phyloP scores from a whole-genome alignment of 1,284 basidiomycete genomes.

The Ganoderma leucocontextum region DNA sequence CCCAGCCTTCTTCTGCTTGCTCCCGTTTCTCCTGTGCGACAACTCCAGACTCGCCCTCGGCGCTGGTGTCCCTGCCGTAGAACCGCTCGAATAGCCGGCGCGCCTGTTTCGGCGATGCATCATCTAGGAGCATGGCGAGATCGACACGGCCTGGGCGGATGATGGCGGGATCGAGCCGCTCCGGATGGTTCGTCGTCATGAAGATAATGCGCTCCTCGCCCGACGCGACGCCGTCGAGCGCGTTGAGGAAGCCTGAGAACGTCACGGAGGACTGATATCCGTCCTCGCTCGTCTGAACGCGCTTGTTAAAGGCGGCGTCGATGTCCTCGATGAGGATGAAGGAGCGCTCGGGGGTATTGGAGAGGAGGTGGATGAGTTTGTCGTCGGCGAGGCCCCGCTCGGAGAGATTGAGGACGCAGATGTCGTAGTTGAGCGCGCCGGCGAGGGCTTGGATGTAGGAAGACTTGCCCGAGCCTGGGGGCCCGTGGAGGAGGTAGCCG shows the following conservation, averaged over 20 bases:
- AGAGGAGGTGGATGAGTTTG: conserved; percentile 93
- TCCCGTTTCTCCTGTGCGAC: conserved; percentile 32
- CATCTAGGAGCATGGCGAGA: conserved; percentile 85
- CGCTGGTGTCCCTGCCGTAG: conserved; percentile 62
- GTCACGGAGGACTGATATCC: conserved; percentile 96
- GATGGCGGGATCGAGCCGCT: conserved; percentile 87
- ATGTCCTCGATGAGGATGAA: conserved; percentile 97
- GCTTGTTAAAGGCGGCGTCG: conserved; percentile 96
- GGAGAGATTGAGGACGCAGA: conserved; percentile 95
- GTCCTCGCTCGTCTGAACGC: conserved; percentile 88
- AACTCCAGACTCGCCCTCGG: background rate
- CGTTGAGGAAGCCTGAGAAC: conserved; percentile 97
- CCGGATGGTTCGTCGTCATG: conserved; percentile 98
- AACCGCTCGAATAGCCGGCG: conserved; percentile 85
- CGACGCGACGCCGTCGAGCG: conserved; percentile 96
- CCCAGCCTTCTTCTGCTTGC: conserved; percentile 39
- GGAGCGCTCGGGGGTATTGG: conserved; percentile 92
- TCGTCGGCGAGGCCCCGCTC: conserved; percentile 97
- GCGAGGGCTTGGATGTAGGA: conserved; percentile 98
- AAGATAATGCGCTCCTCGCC: conserved; percentile 98
- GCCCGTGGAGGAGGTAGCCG: conserved; percentile 95
- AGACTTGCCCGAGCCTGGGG: conserved; percentile 97
- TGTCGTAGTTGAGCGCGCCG: conserved; percentile 92
- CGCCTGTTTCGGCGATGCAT: conserved; percentile 88
- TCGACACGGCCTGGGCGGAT: conserved; percentile 97